Evolutionary conservation across 2,329 filamentous ascomycete genomes (phyloP).

Genomic region (Amylocarpus encephaloides): DNA sequence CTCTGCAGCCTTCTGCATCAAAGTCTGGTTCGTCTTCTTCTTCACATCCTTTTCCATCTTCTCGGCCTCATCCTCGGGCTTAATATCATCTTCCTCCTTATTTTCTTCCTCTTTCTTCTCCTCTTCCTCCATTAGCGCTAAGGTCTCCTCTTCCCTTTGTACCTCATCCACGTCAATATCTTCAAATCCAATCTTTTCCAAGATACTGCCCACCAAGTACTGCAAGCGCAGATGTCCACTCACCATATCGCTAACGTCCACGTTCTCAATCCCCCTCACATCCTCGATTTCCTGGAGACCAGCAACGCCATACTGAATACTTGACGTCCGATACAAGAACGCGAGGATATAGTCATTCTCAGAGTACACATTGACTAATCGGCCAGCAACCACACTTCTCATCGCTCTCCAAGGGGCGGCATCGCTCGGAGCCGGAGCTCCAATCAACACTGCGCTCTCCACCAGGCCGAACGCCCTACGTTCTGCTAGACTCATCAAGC

Average conservation of each 20-base stretch:
- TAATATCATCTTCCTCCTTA: constrained; percentile 23
- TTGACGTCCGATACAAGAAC: constrained; percentile 79
- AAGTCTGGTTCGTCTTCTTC: constrained; percentile 21
- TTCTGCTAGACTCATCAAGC: constrained; percentile 69
- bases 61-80: constrained; percentile 29
- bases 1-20: constrained; percentile 23
- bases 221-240: constrained; percentile 67
- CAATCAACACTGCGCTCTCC: constrained; percentile 68
- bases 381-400: constrained; percentile 71
- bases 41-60: constrained; percentile 29
- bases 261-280: constrained; percentile 59
- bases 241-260: constrained; percentile 55
- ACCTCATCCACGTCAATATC: constrained; percentile 38
- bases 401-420: constrained; percentile 69
- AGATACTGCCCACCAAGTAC: constrained; percentile 57
- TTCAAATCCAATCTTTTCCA: constrained; percentile 63
- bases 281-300: constrained; percentile 69
- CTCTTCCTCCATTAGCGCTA: constrained; percentile 37
- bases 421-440: constrained; percentile 69
- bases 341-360: constrained; percentile 82
- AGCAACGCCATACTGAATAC: constrained; percentile 75
- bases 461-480: constrained; percentile 62
- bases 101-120: constrained; percentile 34
- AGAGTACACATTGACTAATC: constrained; percentile 86
- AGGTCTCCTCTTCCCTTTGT: constrained; percentile 38